Evolutionary conservation across 1,139 yeast species (phyloP), one percentile per base, ranked within the genome.

Genomic region (Hyphopichia wangnamkhiaoensis): DNA sequence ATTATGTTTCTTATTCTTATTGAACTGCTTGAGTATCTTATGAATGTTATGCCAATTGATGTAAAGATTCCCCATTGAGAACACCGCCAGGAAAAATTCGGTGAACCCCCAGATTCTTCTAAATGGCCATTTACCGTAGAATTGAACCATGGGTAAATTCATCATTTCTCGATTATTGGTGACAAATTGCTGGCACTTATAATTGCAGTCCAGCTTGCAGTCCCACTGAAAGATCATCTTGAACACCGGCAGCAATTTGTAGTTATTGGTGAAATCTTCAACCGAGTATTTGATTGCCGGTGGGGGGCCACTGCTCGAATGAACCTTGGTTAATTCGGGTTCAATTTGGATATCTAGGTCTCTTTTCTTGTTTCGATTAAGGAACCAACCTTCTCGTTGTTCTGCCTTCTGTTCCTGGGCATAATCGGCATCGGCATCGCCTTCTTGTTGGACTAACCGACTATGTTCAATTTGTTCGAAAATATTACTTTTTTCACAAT

Each of bases 71-170:
- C 65, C 67, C 23, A 68, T 20, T 8, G 74, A 68, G 44, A 71
- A 71, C 5, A 71, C 23, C 9, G 60, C 62, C 38, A 71, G 63
- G 34, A 61, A 59, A 25, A 70, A 31, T 45, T 72, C 78, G 27
- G 71, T 71, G 17, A 67, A 52, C 1, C 76, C 76, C 15, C 62
- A 50, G 2, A 69, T 49, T 33, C 75, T 50, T 9, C 39, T 43
- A 43, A 72, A 72, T 3, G 77, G 77, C 78, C 78, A 72, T 45
- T 72, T 72, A 7, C 78, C 78, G 40, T 61, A 58, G 44, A 70
- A 72, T 43, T 72, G 74, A 10, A 71, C 73, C 54, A 66, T 54
- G 2, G 59, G 58, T 12, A 49, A 45, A 2, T 59, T 58, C 0
- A 41, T 32, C 6, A 21, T 20, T 16, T 43, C 38, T 25, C 74